Percentiles rank a stretch among this genome's conserved stretches.
Evolutionary conservation across 1,284 basidiomycete species (phyloP).

Genomic region (Paramarasmius palmivorus): DNA sequence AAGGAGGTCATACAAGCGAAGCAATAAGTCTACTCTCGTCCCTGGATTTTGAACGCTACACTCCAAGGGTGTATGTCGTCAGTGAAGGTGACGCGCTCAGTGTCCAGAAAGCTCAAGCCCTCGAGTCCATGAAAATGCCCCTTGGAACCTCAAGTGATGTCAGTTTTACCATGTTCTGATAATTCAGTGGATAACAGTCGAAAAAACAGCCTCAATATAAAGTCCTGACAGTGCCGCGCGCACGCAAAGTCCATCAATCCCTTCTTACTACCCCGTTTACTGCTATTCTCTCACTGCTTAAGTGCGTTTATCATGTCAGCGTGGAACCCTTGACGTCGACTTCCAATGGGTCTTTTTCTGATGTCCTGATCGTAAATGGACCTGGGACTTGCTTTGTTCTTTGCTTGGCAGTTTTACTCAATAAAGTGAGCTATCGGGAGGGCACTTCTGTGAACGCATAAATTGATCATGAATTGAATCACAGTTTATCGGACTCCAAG

Average conservation of each 20-base stretch:
- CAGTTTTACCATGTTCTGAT: background rate
- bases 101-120: slow-evolving; percentile 61
- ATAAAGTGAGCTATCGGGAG: slow-evolving; percentile 60
- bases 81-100: slow-evolving; percentile 85
- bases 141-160: slow-evolving; percentile 8
- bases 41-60: slow-evolving; percentile 78
- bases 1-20: slow-evolving; percentile 96
- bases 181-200: background rate
- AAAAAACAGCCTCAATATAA: slow-evolving; percentile 32
- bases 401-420: slow-evolving; percentile 71
- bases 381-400: slow-evolving; percentile 93
- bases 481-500: slow-evolving; percentile 75
- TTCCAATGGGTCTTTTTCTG: slow-evolving; percentile 49
- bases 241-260: slow-evolving; percentile 82
- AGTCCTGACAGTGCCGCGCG: slow-evolving; percentile 78
- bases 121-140: slow-evolving; percentile 51
- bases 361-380: slow-evolving; percentile 89
- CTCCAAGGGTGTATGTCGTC: slow-evolving; percentile 79
- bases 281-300: slow-evolving; percentile 58
- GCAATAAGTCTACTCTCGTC: slow-evolving; percentile 76
- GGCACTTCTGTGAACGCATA: slow-evolving; percentile 14
- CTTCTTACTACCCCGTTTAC: slow-evolving; percentile 69
- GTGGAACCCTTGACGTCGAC: slow-evolving; percentile 43
- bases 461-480: slow-evolving; percentile 1
- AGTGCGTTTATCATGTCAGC: slow-evolving; percentile 59